Evolutionary conservation across 2,329 filamentous ascomycete species (phyloP), one percentile per base, ranked within the genome.

Genomic region (Alternaria sp.): DNA sequence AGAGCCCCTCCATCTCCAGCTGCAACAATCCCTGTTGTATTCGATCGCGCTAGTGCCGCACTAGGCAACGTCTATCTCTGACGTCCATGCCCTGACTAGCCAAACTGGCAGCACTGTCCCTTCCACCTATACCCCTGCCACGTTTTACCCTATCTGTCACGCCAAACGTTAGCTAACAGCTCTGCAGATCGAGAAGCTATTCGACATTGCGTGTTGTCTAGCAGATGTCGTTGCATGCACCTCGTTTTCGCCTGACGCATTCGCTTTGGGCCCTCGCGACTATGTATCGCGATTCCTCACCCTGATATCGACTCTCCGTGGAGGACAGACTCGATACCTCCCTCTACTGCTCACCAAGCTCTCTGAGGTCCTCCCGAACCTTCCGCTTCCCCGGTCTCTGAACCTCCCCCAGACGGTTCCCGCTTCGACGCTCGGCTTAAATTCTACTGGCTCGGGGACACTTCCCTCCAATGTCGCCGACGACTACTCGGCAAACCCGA

Each of bases 301-400:
- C 62, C 85, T 93, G 9, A 83, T 93, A 3, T 89, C 89, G 2
- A 83, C 88, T 9, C 85, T 96, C 17, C 91, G 91, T n/a, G 90
- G 88, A 61, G 92, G 92, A 7, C 87, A 94, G 60, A 87, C 90
- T 65, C 90, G 91, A 55, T 96, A 93, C 75, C 83, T 95, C 13
- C 92, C 92, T 3, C 84, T 96, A 0, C 85, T 97, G 1, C 81
- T 96, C 59, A 87, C 86, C 76, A 96, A 95, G 81, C 86, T 95
- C 43, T 86, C 90, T 64, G 91, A 95, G 45, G 85, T 90, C 4
- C 81, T 94, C 4, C 90, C 91, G 54, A 79, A 76, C 64, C 74
- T 80, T 15, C 75, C 77, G 57, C 73, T 80, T 58, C 78, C 78
- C 59, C 74, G 74, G 57, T 76, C 76, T 30, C 60, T 79, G 59